Conservation (phyloP, 257 asterid genomes). For the Parsonsia alboflavescens region DNA sequence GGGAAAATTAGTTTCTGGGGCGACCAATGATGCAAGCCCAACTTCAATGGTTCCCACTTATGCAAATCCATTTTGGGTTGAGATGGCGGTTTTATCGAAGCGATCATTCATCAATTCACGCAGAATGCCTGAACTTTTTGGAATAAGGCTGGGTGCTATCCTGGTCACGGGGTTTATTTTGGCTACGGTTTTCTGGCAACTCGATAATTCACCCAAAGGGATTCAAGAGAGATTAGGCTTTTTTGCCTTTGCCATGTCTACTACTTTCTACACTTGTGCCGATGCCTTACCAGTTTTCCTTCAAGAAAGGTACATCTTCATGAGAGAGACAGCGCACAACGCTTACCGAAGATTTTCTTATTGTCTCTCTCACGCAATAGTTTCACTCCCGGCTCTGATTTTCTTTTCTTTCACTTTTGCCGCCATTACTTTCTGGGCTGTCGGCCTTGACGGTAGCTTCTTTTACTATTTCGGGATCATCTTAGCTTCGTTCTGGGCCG, state of each 20-base stretch:
- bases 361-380: conserved; percentile 32
- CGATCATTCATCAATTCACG: conserved; percentile 35
- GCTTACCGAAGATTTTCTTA: conserved; percentile 36
- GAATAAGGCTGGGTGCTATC: conserved; percentile 32
- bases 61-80: conserved; percentile 41
- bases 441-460: conserved; percentile 34
- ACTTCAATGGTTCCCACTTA: conserved; percentile 28
- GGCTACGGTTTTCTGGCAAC: conserved; percentile 37
- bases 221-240: conserved; percentile 32
- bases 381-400: conserved; percentile 28
- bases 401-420: conserved; percentile 31
- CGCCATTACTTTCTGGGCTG: conserved; percentile 34
- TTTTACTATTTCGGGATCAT: conserved; percentile 49
- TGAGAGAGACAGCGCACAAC: conserved; percentile 43
- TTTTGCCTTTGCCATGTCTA: conserved; percentile 39
- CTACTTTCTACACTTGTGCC: conserved; percentile 37
- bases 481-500: conserved; percentile 76
- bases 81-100: conserved; percentile 28
- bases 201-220: conserved; percentile 39
- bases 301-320: conserved; percentile 38
- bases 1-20: conserved; percentile 40
- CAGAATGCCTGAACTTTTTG: conserved; percentile 38
- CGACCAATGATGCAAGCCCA: conserved; percentile 18
- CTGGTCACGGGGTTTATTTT: conserved; percentile 37
- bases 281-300: conserved; percentile 38